Base-by-base conservation (phyloP, 2,329 filamentous ascomycete genomes). In the Penicillium decumbens region DNA sequence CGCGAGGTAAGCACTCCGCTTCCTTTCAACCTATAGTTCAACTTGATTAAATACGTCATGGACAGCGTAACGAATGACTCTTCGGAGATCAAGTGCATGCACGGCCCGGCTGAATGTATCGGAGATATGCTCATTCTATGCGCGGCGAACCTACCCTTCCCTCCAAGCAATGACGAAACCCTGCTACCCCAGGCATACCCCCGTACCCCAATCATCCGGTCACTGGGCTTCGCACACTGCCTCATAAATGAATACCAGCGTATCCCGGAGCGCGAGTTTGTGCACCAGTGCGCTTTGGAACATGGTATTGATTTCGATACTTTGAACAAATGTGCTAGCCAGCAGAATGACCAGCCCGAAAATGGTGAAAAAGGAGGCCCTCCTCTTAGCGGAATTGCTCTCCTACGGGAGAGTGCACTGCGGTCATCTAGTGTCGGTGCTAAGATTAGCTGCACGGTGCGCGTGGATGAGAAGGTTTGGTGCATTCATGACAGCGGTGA, bases 61-160 rank as follows among this genome's bases (percentile, higher is more conserved):
- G 42, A 9, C 27, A 79, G 87, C 71, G 61, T 84, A 73, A 72
- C 76, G 40, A 84, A 87, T 43, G 77, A 84, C 54, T 86, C 93
- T 61, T 88, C 91, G 61, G 91, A 89, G 47, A 85, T 97, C 51
- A 77, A 82, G 29, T 98, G 93, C 76, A 92, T 79, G 73, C 93
- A 98, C 68, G 93, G 93, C 6, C 87, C 90, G 4, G 79, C 79
- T 37, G 93, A 98, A 73, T 98, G 88, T 69, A 82, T 97, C 63
- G 93, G 93, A 54, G 90, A 98, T 73, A 95, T 95, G 67, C 78
- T 98, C 70, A 87, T 95, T 68, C 85, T 98, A 43, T 98, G 93
- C 73, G 91, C 91, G 29, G 84, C 85, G 51, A 78, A 86, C 55
- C 79, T 93, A 10, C 74, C 73, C 20, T 74, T 73, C 51, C 65